A percentile compares a stretch with the other conserved stretches of the same genome.
These are phyloP conservation scores for Diplodia sapinea DNA, from an alignment of 2,329 filamentous ascomycete species.

Conservation along the genomic window DNA sequence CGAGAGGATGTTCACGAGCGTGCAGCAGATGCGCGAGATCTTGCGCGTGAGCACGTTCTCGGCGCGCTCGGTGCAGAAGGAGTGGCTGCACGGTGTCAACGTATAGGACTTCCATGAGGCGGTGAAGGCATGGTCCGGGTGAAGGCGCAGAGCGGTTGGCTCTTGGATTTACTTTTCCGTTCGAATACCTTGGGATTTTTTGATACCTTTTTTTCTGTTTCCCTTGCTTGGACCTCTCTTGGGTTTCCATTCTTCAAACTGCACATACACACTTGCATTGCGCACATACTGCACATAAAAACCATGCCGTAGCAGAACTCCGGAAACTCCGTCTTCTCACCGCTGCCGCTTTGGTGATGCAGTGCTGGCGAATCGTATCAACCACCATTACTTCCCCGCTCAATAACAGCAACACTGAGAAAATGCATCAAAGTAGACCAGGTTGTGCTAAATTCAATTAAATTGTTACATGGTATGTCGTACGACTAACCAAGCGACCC, in stretches of 20 bases:
- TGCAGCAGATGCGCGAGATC: slow-evolving; percentile 56
- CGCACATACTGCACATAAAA: too few relatives aligned
- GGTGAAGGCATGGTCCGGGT: background rate
- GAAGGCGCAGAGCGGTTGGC: background rate
- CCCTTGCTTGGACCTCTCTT: background rate
- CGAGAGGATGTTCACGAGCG: slow-evolving; percentile 51
- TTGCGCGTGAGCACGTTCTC: slow-evolving; percentile 54
- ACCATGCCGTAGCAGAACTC: too few relatives aligned
- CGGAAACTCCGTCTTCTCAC: too few relatives aligned
- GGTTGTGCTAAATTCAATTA: too few relatives aligned
- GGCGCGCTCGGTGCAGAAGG: slow-evolving; percentile 53
- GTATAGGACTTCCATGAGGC: slow-evolving; percentile 36
- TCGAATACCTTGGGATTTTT: background rate
- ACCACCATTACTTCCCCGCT: too few relatives aligned
- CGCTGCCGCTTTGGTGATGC: too few relatives aligned
- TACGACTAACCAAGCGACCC: too few relatives aligned
- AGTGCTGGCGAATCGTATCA: too few relatives aligned
- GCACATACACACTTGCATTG: background rate
- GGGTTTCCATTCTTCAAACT: background rate
- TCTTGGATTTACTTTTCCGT: background rate
- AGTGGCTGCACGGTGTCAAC: slow-evolving; percentile 57
- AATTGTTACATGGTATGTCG: too few relatives aligned
- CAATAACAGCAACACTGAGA: too few relatives aligned
- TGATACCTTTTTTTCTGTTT: background rate
- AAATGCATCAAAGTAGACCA: too few relatives aligned